Evolutionary conservation across 2,329 filamentous ascomycete genomes (phyloP), one percentile per base, ranked within the genome.

Genomic region (Ascochyta viciae-villosae): DNA sequence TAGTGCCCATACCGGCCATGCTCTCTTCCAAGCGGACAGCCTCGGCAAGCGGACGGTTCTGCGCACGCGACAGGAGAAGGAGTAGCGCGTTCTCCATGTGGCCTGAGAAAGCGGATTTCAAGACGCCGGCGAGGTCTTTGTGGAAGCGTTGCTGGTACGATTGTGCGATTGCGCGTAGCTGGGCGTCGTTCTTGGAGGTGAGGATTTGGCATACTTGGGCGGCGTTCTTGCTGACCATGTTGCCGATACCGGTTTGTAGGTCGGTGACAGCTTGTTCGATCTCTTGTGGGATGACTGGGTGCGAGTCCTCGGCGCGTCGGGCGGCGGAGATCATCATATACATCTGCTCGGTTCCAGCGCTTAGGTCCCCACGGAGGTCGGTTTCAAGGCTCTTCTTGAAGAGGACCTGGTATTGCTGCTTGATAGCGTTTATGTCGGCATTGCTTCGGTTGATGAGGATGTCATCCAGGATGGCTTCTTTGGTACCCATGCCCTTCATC

Each of bases 1-100:
- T 94, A 10, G 95, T 98, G 2, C 94, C 94, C 61, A 89, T 67
- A 0, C 94, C 95, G 1, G 86, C 84, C 94, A 98, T 98, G 15
- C 89, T 83, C 13, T 90, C 89, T 72, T 97, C 92, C n/a, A 98
- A 82, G 4, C 91, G 80, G 22, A 84, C 79, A 0, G 93, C 95
- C 66, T 96, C 93, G 62, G 92, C 88, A 82, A 91, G 89, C 55
- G 91, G 91, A 63, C 89, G 91, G 76, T 97, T 92, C 6, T 85
- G 80, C 3, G 90, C 94, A 12, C 88, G 82, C 10, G 84, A 84
- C n/a, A 97, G 80, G 74, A 96, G 92, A 72, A 87, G 87, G 24
- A 95, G 78, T 0, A 98, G 83, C 0, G 92, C 92, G 15, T 91
- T 85, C 73, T 93, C 83, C 92, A 98, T 97, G 73, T 98, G 94